phyloP scores from a whole-genome alignment of 169 alveolate genomes.

The Eimeria maxima region DNA sequence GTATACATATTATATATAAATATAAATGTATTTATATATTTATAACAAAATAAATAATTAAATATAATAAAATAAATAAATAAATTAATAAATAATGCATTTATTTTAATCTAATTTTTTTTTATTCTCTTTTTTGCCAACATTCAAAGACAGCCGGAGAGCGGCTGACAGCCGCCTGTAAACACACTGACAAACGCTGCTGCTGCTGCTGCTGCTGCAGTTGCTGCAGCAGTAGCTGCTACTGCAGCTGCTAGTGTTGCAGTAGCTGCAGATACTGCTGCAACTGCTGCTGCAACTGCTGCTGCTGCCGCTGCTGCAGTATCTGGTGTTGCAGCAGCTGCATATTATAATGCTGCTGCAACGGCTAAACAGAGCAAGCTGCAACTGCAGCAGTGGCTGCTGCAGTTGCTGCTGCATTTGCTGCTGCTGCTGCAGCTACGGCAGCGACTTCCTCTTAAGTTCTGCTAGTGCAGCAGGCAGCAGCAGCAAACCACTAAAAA shows the following conservation, averaged over 20 bases:
- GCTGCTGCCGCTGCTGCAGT: background rate
- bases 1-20: no score
- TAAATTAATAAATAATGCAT: no score
- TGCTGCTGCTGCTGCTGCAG: background rate
- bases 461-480: constrained; percentile 78
- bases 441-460: background rate
- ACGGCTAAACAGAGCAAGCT: background rate
- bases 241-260: background rate
- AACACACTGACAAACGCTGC: no score
- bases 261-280: background rate
- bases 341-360: background rate
- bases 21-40: no score
- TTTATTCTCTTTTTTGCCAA: no score
- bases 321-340: background rate
- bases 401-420: background rate
- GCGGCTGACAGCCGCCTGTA: no score
- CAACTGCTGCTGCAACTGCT: constrained; percentile 11
- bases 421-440: background rate
- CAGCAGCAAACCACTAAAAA: constrained; percentile 78
- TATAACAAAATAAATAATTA: no score
- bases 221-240: background rate
- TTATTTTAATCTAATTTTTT: no score
- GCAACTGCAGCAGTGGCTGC: background rate
- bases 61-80: no score
- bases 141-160: no score